These are phyloP conservation scores for Penicillium waksmanii DNA, from an alignment of 495 filamentous ascomycete genomes.

Conservation along the genomic window DNA sequence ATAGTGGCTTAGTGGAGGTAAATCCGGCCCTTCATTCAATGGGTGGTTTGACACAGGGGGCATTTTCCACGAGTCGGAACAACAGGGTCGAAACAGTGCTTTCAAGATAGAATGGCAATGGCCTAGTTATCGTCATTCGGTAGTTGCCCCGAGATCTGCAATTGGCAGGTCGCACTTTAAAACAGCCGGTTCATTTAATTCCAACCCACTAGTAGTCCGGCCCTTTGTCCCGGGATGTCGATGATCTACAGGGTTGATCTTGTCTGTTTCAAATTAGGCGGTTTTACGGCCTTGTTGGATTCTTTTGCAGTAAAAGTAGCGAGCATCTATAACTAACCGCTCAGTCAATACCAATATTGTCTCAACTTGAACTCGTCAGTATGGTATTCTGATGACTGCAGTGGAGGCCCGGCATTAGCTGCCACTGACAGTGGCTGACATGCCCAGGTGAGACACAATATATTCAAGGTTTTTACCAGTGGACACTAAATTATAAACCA, in stretches of 20 bases:
- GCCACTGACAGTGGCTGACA: too few relatives aligned
- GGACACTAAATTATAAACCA: too few relatives aligned
- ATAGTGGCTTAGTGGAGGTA: neutral
- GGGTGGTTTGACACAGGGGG: neutral
- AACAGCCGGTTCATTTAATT: constrained; percentile 1
- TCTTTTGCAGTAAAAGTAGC: neutral
- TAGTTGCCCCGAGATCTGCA: neutral
- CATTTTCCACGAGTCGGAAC: constrained; percentile 4
- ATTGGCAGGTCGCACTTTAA: constrained; percentile 6
- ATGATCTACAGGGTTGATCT: neutral
- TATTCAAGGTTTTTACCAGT: too few relatives aligned
- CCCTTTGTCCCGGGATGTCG: neutral
- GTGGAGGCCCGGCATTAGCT: too few relatives aligned
- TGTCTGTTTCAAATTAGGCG: constrained; percentile 1
- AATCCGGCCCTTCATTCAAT: neutral
- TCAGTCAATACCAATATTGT: too few relatives aligned
- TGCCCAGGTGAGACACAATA: too few relatives aligned
- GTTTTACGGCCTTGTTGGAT: neutral
- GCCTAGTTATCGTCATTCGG: neutral
- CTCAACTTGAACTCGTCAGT: neutral
- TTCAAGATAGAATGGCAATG: neutral
- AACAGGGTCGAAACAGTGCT: neutral
- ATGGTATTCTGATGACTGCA: neutral
- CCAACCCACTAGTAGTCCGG: constrained; percentile 1
- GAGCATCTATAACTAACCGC: neutral